Evolutionary conservation across 805 yeast species (phyloP).

Genomic region (Lipomyces anomalus): DNA sequence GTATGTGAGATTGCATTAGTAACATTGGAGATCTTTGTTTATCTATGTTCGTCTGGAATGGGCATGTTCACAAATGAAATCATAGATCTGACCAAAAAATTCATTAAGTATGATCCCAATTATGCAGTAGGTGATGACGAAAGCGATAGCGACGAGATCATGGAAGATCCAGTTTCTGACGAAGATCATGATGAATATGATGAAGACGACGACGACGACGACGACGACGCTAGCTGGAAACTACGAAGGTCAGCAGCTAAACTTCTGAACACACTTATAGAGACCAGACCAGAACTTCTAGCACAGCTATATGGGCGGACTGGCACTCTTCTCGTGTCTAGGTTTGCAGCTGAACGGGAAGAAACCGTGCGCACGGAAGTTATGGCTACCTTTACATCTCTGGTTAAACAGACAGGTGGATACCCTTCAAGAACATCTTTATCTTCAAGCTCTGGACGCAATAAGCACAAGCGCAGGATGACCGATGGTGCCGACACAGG

Average conservation of each 20-base stretch:
- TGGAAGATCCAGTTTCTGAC: slow-evolving; percentile 43
- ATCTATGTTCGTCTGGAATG: slow-evolving; percentile 36
- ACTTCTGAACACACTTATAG: slow-evolving; percentile 39
- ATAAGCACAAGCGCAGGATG: slow-evolving; percentile 25
- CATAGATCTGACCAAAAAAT: slow-evolving; percentile 31
- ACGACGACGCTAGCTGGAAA: slow-evolving; percentile 58
- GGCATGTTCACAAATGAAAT: slow-evolving; percentile 30
- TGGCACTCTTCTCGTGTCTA: slow-evolving; percentile 42
- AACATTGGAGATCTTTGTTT: slow-evolving; percentile 39
- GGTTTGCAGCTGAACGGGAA: slow-evolving; percentile 30
- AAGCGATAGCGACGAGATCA: slow-evolving; percentile 37
- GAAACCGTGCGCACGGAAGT: slow-evolving; percentile 49
- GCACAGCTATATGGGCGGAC: slow-evolving; percentile 30
- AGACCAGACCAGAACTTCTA: slow-evolving; percentile 36
- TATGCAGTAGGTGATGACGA: slow-evolving; percentile 23
- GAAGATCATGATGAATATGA: slow-evolving; percentile 39
- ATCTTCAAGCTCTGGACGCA: slow-evolving; percentile 4
- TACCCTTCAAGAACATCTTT: no score
- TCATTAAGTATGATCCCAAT: slow-evolving; percentile 47
- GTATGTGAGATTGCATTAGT: slow-evolving; percentile 45
- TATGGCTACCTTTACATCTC: slow-evolving; percentile 40
- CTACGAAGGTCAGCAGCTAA: slow-evolving; percentile 50
- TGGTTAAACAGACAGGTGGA: slow-evolving; percentile 31
- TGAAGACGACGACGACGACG: slow-evolving; percentile 34
- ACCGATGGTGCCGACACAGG: slow-evolving; percentile 8